These are phyloP conservation scores for Cordyceps javanica DNA, from an alignment of 2,329 filamentous ascomycete species.

Conservation along the genomic window DNA sequence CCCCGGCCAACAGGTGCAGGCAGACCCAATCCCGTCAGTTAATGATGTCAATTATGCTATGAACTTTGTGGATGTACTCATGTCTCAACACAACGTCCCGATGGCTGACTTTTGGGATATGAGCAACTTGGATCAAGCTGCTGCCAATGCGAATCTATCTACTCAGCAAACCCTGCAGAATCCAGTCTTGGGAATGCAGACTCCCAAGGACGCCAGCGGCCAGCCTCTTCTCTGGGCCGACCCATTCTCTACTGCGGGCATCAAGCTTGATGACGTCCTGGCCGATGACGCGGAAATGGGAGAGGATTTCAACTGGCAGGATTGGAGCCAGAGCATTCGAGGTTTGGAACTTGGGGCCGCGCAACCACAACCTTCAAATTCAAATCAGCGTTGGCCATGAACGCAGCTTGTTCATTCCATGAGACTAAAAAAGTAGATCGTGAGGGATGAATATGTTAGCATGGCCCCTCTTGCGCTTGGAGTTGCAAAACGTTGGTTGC, in stretches of 20 bases:
- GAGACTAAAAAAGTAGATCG: not conserved
- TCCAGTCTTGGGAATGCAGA: slow-evolving; percentile 19
- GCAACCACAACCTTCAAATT: slow-evolving; percentile 13
- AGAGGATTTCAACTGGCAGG: slow-evolving; percentile 42
- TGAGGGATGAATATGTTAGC: not conserved
- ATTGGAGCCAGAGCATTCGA: slow-evolving; percentile 39
- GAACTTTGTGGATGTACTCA: not conserved
- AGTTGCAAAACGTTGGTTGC: not conserved
- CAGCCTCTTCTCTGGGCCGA: slow-evolving; percentile 39
- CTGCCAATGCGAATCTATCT: slow-evolving; percentile 3
- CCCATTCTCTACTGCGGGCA: slow-evolving; percentile 24
- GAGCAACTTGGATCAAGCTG: slow-evolving; percentile 1
- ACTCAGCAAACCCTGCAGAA: slow-evolving; percentile 17
- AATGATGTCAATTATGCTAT: slow-evolving; percentile 2
- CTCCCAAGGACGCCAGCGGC: slow-evolving; percentile 27
- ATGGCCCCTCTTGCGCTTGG: not conserved
- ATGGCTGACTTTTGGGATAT: slow-evolving; percentile 10
- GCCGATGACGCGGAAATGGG: slow-evolving; percentile 34
- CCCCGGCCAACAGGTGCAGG: not conserved
- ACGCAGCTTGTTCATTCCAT: not conserved
- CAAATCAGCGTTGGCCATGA: slow-evolving; percentile 5
- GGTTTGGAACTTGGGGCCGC: slow-evolving; percentile 30
- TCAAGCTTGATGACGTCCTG: slow-evolving; percentile 22
- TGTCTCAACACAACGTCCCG: not conserved
- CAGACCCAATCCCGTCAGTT: not conserved